A percentile compares a stretch with the other conserved stretches of the same genome.
phyloP scores from a whole-genome alignment of 805 yeast genomes.

The Candida namnaoensis region DNA sequence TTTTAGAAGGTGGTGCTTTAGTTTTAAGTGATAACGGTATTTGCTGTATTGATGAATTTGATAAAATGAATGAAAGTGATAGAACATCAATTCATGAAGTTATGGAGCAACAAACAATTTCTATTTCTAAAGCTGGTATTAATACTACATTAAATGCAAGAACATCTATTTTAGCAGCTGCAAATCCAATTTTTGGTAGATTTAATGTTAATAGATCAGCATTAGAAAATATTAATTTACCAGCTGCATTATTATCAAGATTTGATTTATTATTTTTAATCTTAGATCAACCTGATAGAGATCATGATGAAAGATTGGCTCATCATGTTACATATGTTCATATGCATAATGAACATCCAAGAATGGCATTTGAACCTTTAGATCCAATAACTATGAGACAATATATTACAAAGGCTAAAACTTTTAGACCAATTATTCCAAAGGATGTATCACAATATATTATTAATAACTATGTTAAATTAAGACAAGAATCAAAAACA shows the following conservation, averaged over 20 bases:
- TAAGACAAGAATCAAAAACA: constrained; percentile 86
- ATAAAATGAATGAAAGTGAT: constrained; percentile 96
- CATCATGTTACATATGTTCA: constrained; percentile 94
- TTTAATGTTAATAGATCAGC: constrained; percentile 89
- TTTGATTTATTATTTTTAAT: constrained; percentile 85
- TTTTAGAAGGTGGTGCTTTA: constrained; percentile 95
- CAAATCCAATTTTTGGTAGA: constrained; percentile 95
- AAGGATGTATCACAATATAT: constrained; percentile 80
- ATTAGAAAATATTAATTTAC: constrained; percentile 89
- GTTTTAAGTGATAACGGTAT: constrained; percentile 96
- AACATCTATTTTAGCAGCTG: constrained; percentile 93
- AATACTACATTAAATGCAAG: constrained; percentile 94
- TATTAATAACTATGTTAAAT: constrained; percentile 75
- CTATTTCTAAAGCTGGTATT: constrained; percentile 96
- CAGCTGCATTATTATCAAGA: constrained; percentile 93
- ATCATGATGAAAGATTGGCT: constrained; percentile 79
- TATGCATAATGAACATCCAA: constrained; percentile 86
- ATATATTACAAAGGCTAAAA: constrained; percentile 78
- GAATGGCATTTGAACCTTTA: constrained; percentile 62
- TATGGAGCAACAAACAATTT: constrained; percentile 98
- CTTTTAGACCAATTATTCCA: constrained; percentile 78
- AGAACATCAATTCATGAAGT: constrained; percentile 98
- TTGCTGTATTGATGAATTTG: constrained; percentile 98
- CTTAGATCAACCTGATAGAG: constrained; percentile 75
- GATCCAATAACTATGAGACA: constrained; percentile 79